These are phyloP conservation scores for Spathaspora girioi DNA, from an alignment of 805 yeast genomes.

Conservation along the genomic window DNA sequence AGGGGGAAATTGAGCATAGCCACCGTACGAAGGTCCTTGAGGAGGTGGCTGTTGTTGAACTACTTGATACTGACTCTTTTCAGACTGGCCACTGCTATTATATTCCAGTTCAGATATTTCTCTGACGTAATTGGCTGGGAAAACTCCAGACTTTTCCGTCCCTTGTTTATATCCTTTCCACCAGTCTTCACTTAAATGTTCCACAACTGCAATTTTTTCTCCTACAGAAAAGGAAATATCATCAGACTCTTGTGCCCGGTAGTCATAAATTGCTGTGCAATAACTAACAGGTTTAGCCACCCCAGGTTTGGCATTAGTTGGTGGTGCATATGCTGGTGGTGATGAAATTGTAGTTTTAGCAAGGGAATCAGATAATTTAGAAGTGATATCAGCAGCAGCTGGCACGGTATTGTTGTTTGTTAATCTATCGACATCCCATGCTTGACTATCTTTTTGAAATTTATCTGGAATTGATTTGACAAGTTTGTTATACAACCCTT, in stretches of 20 bases:
- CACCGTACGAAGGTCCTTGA: slow-evolving; percentile 26
- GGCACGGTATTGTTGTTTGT: slow-evolving; percentile 4
- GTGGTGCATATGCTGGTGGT: slow-evolving; percentile 15
- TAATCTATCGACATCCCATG: slow-evolving; percentile 41
- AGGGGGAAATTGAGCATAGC: slow-evolving; percentile 48
- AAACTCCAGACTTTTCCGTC: slow-evolving; percentile 61
- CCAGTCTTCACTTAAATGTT: slow-evolving; percentile 83
- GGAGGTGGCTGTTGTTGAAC: slow-evolving; percentile 13
- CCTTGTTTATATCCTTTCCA: slow-evolving; percentile 66
- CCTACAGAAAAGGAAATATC: slow-evolving; percentile 68
- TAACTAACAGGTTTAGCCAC: slow-evolving; percentile 25
- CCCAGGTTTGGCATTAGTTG: not conserved
- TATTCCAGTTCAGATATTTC: slow-evolving; percentile 34
- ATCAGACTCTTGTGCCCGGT: slow-evolving; percentile 67
- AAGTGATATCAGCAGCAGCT: not conserved
- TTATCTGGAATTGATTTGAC: slow-evolving; percentile 51
- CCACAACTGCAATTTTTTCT: slow-evolving; percentile 64
- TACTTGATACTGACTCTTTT: slow-evolving; percentile 13
- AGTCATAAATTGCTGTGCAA: slow-evolving; percentile 71
- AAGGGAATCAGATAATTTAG: slow-evolving; percentile 3
- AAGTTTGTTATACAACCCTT: slow-evolving; percentile 50
- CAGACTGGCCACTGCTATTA: slow-evolving; percentile 15
- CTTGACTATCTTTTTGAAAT: slow-evolving; percentile 48
- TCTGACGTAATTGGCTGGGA: slow-evolving; percentile 83
- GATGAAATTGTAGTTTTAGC: slow-evolving; percentile 9